A percentile compares a stretch with the other conserved stretches of the same genome.
Evolutionary conservation across 1,284 basidiomycete species (phyloP).

Genomic region (Trichosporon coremiiforme): DNA sequence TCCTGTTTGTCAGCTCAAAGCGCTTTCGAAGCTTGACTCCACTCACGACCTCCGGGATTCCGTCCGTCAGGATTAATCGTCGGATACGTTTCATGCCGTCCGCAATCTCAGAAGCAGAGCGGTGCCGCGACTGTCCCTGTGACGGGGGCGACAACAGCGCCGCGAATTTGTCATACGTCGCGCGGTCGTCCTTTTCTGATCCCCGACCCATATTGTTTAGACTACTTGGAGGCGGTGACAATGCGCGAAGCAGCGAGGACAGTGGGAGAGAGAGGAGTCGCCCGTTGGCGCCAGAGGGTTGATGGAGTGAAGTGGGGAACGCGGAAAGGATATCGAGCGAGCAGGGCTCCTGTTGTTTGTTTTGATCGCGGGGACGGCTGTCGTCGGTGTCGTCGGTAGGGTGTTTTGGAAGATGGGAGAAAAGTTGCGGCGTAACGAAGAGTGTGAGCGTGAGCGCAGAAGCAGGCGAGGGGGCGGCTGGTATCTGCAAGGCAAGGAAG

Average conservation of each 20-base stretch:
- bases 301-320: background rate
- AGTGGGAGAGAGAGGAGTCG: too few relatives aligned
- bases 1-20: constrained; percentile 59
- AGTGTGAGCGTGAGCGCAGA: background rate
- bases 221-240: too few relatives aligned
- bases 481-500: background rate
- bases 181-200: background rate
- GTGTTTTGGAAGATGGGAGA: background rate
- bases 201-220: background rate
- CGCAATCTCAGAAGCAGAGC: constrained; percentile 68
- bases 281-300: background rate
- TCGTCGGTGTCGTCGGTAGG: background rate
- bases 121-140: constrained; percentile 56
- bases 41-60: constrained; percentile 65
- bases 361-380: background rate
- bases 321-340: background rate
- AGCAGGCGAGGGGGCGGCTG: background rate
- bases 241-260: too few relatives aligned
- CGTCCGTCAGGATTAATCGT: constrained; percentile 80
- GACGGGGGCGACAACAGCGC: constrained; percentile 38
- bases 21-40: background rate
- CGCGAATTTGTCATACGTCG: constrained; percentile 39
- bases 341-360: background rate
- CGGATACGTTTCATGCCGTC: constrained; percentile 76
- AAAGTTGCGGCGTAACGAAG: background rate